A percentile compares a stretch with the other conserved stretches of the same genome.
Conservation (phyloP, 2,329 filamentous ascomycete species). For the Tolypocladium endophyticum region DNA sequence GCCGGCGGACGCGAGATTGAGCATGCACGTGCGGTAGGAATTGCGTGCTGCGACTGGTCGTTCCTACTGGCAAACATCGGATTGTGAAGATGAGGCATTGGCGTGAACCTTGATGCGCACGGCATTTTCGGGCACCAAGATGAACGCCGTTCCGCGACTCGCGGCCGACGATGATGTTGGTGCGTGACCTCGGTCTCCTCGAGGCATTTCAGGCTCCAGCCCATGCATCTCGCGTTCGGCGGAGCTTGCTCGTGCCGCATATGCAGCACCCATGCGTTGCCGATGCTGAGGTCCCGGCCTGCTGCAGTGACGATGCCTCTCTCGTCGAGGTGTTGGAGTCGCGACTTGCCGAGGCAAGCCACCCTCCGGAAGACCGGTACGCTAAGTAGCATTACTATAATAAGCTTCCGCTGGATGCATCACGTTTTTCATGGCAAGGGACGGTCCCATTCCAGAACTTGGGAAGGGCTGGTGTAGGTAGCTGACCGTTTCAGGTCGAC, state of each 20-base stretch:
- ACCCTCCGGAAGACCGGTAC: no score
- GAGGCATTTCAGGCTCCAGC: conserved; percentile 44
- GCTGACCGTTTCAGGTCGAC: neutral
- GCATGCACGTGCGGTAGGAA: neutral
- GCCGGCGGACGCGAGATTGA: neutral
- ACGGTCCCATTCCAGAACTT: neutral
- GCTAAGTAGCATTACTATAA: neutral
- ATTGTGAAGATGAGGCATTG: neutral
- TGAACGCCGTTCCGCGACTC: neutral
- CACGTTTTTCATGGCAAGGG: neutral
- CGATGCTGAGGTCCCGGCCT: neutral
- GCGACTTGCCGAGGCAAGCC: neutral
- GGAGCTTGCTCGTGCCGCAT: conserved; percentile 26
- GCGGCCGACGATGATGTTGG: conserved; percentile 1
- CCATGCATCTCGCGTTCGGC: conserved; percentile 39
- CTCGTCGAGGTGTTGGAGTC: no score
- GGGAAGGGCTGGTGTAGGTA: neutral
- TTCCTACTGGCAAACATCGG: neutral
- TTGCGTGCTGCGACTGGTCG: neutral
- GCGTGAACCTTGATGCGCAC: neutral
- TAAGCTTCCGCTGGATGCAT: neutral
- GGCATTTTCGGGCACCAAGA: neutral
- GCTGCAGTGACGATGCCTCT: neutral
- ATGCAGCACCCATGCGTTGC: neutral
- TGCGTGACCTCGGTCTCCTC: conserved; percentile 18